Evolutionary conservation across 1,284 basidiomycete genomes (phyloP), one percentile per base, ranked within the genome.

Genomic region (Ustilago cynodontis): DNA sequence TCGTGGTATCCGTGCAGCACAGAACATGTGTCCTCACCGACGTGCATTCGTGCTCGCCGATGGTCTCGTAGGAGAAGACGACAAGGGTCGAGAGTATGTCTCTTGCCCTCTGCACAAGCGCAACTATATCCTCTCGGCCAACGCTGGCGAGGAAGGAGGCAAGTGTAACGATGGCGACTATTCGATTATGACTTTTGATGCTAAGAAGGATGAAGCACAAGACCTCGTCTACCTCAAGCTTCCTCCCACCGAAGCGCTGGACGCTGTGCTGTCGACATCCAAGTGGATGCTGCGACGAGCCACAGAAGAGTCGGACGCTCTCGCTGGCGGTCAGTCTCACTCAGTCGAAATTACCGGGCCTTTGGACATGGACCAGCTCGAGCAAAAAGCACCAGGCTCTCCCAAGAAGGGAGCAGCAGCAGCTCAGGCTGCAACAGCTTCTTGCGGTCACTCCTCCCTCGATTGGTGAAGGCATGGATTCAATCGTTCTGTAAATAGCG

Each of bases 11-110:
- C 92, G 89, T 78, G 91, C 91, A 0, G 91, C 90, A 2, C 92
- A 93, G 80, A 91, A 93, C 85, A 87, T 87, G 90, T 89, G 90
- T 82, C 90, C 90, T 1, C 90, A 90, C 83, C 89, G 90, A 64
- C 88, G 91, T 2, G 91, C 92, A 0, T 92, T 92, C 77, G 91
- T 92, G 14, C 89, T 93, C 28, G 90, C 91, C 37, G 91, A 92
- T 72, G 92, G 92, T 28, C 85, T 87, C 39, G 75, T 86, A 3
- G 86, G 86, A n/a, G 86, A 87, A 63, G 82, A 84, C 65, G 70
- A 73, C 28, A 60, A 79, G 53, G 81, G 77, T 16, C 57, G 75
- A n/a, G 75, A 77, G 49, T 78, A 77, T 64, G 69, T 82, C 33
- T 68, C 77, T 78, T 91, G 91, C 80, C 92, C 91, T 0, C 86